Percentiles rank a stretch among this genome's conserved stretches.
phyloP scores from a whole-genome alignment of 495 filamentous ascomycete species.

The Lophium mytilinum region DNA sequence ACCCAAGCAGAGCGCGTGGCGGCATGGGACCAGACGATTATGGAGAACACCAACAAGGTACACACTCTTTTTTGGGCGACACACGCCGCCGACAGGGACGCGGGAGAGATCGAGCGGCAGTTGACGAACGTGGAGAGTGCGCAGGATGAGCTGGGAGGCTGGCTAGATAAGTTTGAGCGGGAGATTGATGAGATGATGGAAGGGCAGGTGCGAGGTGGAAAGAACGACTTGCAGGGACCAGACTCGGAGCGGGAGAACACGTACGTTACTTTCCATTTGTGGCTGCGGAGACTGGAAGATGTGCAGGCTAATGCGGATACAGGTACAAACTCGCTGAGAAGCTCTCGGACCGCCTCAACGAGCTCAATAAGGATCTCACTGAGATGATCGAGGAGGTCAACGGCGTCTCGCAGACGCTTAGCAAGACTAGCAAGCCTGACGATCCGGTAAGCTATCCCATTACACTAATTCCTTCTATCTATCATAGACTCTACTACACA shows the following conservation, averaged over 20 bases:
- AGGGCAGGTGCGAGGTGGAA: constrained; percentile 44
- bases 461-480: too few species aligned
- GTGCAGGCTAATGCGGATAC: background rate
- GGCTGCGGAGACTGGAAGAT: constrained; percentile 3
- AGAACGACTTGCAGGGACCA: constrained; percentile 70
- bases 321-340: constrained; percentile 66
- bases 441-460: constrained; percentile 66
- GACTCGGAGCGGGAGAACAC: constrained; percentile 93
- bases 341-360: constrained; percentile 74
- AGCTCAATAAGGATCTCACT: constrained; percentile 82
- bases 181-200: constrained; percentile 84
- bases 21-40: constrained; percentile 82
- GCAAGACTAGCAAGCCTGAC: constrained; percentile 79
- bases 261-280: constrained; percentile 34
- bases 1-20: constrained; percentile 78
- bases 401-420: constrained; percentile 68
- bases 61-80: constrained; percentile 79
- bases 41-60: constrained; percentile 88
- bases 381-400: constrained; percentile 99
- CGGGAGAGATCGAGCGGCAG: constrained; percentile 84
- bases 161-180: constrained; percentile 81
- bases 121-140: constrained; percentile 78
- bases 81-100: constrained; percentile 83
- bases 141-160: constrained; percentile 76
- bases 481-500: too few species aligned